Conservation (phyloP, 2,329 filamentous ascomycete genomes). For the Pseudogymnoascus sp. region DNA sequence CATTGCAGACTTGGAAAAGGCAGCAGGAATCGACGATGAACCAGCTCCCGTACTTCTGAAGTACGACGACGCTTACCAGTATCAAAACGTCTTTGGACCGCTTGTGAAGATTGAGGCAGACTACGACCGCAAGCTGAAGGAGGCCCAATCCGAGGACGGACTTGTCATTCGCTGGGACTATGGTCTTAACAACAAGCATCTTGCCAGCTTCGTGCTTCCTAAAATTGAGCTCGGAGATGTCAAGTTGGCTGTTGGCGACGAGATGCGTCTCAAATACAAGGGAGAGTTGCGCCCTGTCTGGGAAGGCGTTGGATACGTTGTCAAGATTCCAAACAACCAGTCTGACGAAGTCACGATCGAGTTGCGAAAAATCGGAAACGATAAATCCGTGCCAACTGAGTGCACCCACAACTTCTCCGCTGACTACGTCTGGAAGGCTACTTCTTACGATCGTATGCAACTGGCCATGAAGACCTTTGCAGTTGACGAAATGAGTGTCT, state of each 20-base stretch:
- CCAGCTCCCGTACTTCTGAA: conserved; percentile 85
- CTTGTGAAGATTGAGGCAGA: conserved; percentile 98
- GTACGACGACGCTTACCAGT: conserved; percentile 96
- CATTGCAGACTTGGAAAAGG: conserved; percentile 85
- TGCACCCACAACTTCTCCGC: conserved; percentile 97
- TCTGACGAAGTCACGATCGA: conserved; percentile 96
- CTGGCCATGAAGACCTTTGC: conserved; percentile 99
- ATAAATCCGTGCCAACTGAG: conserved; percentile 92
- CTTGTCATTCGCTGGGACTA: conserved; percentile 90
- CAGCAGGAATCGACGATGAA: conserved; percentile 86
- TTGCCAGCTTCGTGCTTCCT: conserved; percentile 89
- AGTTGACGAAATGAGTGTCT: conserved; percentile 95
- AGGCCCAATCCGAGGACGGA: conserved; percentile 96
- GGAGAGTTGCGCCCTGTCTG: conserved; percentile 86
- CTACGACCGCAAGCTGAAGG: conserved; percentile 97
- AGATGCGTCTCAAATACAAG: conserved; percentile 96
- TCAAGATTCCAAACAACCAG: conserved; percentile 99
- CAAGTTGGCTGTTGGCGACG: conserved; percentile 93
- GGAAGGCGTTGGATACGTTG: conserved; percentile 98
- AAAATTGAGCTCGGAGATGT: conserved; percentile 98
- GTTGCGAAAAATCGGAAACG: conserved; percentile 85
- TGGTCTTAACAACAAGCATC: conserved; percentile 93
- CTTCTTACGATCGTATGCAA: conserved; percentile 98
- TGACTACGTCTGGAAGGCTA: conserved; percentile 99
- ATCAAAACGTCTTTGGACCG: conserved; percentile 97